Evolutionary conservation across 345 rosid genomes (phyloP).

Genomic region (Salix udensis): DNA sequence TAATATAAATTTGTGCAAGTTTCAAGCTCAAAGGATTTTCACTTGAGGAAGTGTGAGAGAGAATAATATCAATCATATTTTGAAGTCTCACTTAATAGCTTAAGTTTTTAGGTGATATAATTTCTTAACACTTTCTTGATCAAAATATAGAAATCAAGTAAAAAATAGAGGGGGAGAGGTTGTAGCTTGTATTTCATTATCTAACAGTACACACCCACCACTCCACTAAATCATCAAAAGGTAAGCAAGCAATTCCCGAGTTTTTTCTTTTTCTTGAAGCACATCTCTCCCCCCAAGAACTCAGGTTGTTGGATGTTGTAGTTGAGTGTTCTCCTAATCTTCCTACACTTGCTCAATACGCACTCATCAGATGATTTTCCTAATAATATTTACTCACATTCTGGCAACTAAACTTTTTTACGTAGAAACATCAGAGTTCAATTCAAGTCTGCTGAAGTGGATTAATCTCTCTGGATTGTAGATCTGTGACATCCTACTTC

Average conservation of each 20-base stretch:
- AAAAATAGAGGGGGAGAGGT: slow-evolving; percentile 26
- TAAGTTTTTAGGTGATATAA: too few species aligned
- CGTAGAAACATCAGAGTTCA: background rate
- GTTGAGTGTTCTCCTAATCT: slow-evolving; percentile 44
- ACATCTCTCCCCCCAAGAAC: slow-evolving; percentile 32
- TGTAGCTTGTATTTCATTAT: slow-evolving; percentile 31
- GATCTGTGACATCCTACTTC: background rate
- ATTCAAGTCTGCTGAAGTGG: background rate
- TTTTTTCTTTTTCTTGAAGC: slow-evolving; percentile 64
- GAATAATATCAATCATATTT: too few species aligned
- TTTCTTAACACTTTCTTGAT: slow-evolving; percentile 2
- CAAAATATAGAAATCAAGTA: slow-evolving; percentile 14
- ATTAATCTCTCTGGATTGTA: slow-evolving; percentile 11
- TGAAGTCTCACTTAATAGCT: too few species aligned
- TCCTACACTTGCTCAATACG: slow-evolving; percentile 39
- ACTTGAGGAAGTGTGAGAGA: too few species aligned
- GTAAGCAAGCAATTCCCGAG: slow-evolving; percentile 36
- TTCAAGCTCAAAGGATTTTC: too few species aligned
- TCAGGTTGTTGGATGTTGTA: slow-evolving; percentile 47
- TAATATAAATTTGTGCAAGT: too few species aligned
- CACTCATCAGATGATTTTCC: slow-evolving; percentile 27
- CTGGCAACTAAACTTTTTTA: slow-evolving; percentile 4
- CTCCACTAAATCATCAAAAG: slow-evolving; percentile 14
- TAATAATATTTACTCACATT: slow-evolving; percentile 17
- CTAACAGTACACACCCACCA: slow-evolving; percentile 21